phyloP scores from a whole-genome alignment of 768 basidiomycete genomes.

The Lactifluus piperatus region DNA sequence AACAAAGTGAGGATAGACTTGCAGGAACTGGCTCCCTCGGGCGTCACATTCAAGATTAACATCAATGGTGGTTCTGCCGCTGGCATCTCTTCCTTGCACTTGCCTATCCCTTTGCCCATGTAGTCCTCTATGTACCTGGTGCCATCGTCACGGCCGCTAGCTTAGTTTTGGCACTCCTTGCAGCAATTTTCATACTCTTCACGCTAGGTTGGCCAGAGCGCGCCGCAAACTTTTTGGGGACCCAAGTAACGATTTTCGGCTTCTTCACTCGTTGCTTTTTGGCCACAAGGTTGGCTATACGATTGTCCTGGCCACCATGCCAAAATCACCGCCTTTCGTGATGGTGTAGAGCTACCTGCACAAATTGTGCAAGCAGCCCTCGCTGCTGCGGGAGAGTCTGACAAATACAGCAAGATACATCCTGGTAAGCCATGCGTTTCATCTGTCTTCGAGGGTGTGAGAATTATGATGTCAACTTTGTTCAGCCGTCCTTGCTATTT shows the following conservation, averaged over 20 bases:
- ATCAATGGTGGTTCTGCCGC: neutral
- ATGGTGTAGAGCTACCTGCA: too few relatives aligned
- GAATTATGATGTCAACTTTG: neutral
- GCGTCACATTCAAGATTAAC: conserved; percentile 11
- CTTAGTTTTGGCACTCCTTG: conserved; percentile 28
- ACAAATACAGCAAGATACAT: neutral
- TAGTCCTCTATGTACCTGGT: conserved; percentile 21
- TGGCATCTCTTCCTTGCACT: too few relatives aligned
- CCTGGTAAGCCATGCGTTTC: neutral
- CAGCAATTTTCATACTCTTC: conserved; percentile 25
- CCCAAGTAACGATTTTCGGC: conserved; percentile 22
- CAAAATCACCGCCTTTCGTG: too few relatives aligned
- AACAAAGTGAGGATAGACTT: too few relatives aligned
- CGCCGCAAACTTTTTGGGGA: conserved; percentile 9
- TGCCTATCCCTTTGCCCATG: neutral
- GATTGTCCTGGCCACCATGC: too few relatives aligned
- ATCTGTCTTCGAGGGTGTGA: neutral
- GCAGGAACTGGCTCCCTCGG: conserved; percentile 4
- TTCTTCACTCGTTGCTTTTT: too few relatives aligned
- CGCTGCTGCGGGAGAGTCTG: too few relatives aligned
- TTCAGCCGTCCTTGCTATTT: conserved; percentile 7
- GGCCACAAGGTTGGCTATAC: too few relatives aligned
- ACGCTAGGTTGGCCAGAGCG: conserved; percentile 21
- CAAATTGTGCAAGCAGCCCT: too few relatives aligned
- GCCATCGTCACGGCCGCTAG: conserved; percentile 18